These are phyloP conservation scores for Fraxinus dipetala DNA, from an alignment of 305 asterid species.

Conservation along the genomic window DNA sequence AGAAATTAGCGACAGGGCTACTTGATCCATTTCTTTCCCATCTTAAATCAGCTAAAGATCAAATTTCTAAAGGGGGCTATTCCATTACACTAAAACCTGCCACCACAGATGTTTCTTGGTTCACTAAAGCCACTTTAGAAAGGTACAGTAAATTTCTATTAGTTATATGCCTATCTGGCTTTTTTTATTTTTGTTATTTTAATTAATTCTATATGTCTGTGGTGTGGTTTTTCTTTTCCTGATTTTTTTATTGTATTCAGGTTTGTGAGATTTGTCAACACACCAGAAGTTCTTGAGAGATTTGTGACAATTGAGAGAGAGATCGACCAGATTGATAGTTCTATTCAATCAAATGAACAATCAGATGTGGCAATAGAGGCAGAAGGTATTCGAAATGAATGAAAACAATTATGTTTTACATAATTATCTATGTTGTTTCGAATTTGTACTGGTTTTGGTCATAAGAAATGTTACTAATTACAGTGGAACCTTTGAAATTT, in stretches of 20 bases:
- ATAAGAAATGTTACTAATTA: neutral
- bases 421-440: neutral
- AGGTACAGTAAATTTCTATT: conserved; percentile 39
- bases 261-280: conserved; percentile 76
- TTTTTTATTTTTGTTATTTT: conserved; percentile 4
- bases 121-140: conserved; percentile 67
- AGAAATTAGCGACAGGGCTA: conserved; percentile 77
- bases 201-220: neutral
- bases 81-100: conserved; percentile 61
- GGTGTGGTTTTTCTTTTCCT: neutral
- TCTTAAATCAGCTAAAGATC: conserved; percentile 72
- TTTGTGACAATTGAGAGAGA: conserved; percentile 70
- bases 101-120: conserved; percentile 47
- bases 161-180: conserved; percentile 1
- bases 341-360: conserved; percentile 49
- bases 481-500: neutral
- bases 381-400: conserved; percentile 40
- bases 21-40: conserved; percentile 71
- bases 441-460: neutral
- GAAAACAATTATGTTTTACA: neutral
- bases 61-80: conserved; percentile 76
- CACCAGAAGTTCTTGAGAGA: conserved; percentile 86
- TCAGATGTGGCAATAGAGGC: conserved; percentile 33
- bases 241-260: conserved; percentile 26
- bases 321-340: conserved; percentile 70